phyloP scores from a whole-genome alignment of 306 rosid species.

The Hippophae rhamnoides region DNA sequence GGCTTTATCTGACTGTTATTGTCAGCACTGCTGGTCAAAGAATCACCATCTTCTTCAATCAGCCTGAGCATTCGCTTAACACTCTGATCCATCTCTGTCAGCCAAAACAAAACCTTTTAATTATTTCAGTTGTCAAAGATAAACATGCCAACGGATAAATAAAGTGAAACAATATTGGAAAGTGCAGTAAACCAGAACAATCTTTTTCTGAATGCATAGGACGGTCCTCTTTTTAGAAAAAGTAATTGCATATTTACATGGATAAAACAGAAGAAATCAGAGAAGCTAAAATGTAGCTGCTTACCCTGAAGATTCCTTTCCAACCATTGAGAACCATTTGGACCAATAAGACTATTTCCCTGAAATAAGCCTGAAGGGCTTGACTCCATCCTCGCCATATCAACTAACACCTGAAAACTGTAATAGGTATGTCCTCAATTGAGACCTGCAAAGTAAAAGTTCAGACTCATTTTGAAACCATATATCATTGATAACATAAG shows the following conservation, averaged over 20 bases:
- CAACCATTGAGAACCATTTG: constrained; percentile 17
- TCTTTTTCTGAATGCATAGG: neutral
- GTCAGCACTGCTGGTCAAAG: constrained; percentile 8
- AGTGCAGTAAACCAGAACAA: neutral
- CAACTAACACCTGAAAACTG: constrained; percentile 1
- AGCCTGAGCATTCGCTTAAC: constrained; percentile 28
- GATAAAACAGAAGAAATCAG: constrained; percentile 1
- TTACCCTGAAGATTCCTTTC: constrained; percentile 25
- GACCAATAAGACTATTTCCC: constrained; percentile 2
- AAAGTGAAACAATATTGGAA: neutral
- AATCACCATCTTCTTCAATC: constrained; percentile 29
- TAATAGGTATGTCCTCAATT: constrained; percentile 1
- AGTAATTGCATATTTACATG: neutral
- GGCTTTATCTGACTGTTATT: constrained; percentile 8
- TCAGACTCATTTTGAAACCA: neutral
- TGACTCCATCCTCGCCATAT: constrained; percentile 23
- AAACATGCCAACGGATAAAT: neutral
- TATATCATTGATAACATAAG: neutral
- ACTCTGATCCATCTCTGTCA: constrained; percentile 36
- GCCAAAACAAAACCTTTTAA: constrained; percentile 7
- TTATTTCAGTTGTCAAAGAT: constrained; percentile 1
- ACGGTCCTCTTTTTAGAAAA: neutral
- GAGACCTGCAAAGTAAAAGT: neutral
- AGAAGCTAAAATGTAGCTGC: neutral
- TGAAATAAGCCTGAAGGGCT: constrained; percentile 8